phyloP scores from a whole-genome alignment of 73 alveolate species.

The Effrenium voratum region DNA sequence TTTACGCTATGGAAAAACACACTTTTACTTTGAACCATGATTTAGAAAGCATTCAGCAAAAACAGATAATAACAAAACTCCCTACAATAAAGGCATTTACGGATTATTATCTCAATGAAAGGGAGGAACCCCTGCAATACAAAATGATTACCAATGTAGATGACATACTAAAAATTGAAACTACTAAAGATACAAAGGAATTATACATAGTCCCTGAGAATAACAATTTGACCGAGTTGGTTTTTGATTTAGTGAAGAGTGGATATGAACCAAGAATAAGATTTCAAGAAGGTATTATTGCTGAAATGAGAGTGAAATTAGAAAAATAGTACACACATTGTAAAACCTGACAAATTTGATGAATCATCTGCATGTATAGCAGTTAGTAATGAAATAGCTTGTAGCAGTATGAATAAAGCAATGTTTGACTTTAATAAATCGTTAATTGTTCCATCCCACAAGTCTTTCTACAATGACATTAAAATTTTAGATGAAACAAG shows the following conservation, averaged over 20 bases:
- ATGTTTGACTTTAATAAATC: background rate
- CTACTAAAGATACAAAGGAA: background rate
- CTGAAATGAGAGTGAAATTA: background rate
- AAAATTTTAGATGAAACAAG: background rate
- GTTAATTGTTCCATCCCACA: background rate
- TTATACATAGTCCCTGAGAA: background rate
- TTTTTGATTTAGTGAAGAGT: background rate
- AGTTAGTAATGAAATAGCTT: background rate
- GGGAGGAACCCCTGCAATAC: background rate
- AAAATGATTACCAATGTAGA: background rate
- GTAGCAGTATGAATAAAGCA: constrained; percentile 12
- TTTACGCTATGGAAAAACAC: background rate
- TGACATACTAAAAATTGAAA: background rate
- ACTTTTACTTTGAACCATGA: no score
- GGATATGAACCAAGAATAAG: constrained; percentile 6
- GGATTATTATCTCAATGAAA: background rate
- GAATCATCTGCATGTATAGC: background rate
- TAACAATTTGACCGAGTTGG: background rate
- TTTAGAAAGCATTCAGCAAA: no score
- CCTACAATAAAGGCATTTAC: background rate
- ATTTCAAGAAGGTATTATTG: background rate
- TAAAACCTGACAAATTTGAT: background rate
- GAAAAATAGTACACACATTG: background rate
- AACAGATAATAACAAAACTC: background rate
- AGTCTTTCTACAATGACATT: background rate